A percentile compares a stretch with the other conserved stretches of the same genome.
Evolutionary conservation across 148 eudicot genomes (phyloP).

Genomic region (Bassia scoparia): DNA sequence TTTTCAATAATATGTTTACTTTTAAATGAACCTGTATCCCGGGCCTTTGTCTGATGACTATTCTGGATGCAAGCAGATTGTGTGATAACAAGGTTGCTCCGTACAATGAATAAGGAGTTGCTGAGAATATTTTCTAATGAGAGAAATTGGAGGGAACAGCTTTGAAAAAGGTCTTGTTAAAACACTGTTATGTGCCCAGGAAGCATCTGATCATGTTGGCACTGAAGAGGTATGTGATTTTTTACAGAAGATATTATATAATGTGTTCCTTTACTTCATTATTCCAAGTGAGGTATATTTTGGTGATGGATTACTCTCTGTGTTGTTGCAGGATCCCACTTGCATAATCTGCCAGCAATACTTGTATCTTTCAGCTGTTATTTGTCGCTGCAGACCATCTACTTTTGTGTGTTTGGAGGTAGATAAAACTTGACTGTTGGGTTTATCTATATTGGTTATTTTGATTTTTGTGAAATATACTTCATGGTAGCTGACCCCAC

Average conservation of each 20-base stretch:
- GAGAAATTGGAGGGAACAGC: constrained; percentile 73
- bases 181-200: constrained; percentile 69
- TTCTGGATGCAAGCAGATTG: constrained; percentile 51
- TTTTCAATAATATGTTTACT: no score
- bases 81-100: constrained; percentile 59
- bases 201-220: constrained; percentile 70
- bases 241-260: neutral
- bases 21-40: no score
- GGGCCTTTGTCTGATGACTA: neutral
- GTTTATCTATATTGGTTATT: neutral
- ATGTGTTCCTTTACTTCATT: neutral
- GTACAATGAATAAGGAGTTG: constrained; percentile 72
- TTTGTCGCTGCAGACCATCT: constrained; percentile 80
- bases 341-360: constrained; percentile 94
- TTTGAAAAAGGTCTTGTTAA: constrained; percentile 79
- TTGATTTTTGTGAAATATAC: constrained; percentile 1
- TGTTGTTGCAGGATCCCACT: constrained; percentile 68
- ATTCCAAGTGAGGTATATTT: neutral
- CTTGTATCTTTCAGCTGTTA: constrained; percentile 90
- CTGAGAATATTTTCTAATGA: constrained; percentile 65
- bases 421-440: constrained; percentile 17
- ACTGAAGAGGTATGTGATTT: constrained; percentile 85
- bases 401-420: constrained; percentile 93
- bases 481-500: neutral
- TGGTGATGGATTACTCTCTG: constrained; percentile 13